Evolutionary conservation across 192 early-diverging fungal genomes (phyloP), one percentile per base, ranked within the genome.

Genomic region (Coemansia sp.): DNA sequence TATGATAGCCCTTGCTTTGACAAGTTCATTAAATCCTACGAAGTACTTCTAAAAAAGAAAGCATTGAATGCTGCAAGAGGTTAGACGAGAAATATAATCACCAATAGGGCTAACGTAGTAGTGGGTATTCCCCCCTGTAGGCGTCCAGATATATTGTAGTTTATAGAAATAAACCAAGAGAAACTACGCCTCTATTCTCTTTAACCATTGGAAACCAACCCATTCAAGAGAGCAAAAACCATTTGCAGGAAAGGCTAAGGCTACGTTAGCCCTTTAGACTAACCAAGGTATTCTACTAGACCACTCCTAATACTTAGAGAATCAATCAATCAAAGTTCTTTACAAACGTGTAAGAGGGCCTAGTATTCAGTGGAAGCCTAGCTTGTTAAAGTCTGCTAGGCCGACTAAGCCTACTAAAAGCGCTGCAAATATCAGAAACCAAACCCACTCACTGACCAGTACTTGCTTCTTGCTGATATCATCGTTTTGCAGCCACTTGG

Each of bases 391-490:
- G 31, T 66, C 63, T 0, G 62, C 58, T 10, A 70, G 65, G 3
- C 58, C 62, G 9, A 72, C 23, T 10, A 77, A 23, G 20, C 70
- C 66, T 5, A 72, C 26, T 6, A 69, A 18, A 2, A 77, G 57
- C 23, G 55, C 39, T 7, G 58, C 51, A 59, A 77, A 69, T 13
- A 48, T 14, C 7, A 31, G 6, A 14, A 65, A 31, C 75, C 69
- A 77, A 11, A 50, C 28, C 66, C 70, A 71, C 16, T 59, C 67
- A 38, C 24, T 48, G 14, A 28, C 50, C 5, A 36, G 11, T 18
- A 33, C 24, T 36, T 48, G 5, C 28, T 21, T 8, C 14, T 37
- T 38, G 5, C 21, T 10, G n/a, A 5, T 33, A 34, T n/a, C 7
- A 3, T 13, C 24, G 53, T 23, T 5, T 37, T 43, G 62, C 3